These are phyloP conservation scores for Yamadazyma triangularis DNA, from an alignment of 1,139 yeast species.

Conservation along the genomic window DNA sequence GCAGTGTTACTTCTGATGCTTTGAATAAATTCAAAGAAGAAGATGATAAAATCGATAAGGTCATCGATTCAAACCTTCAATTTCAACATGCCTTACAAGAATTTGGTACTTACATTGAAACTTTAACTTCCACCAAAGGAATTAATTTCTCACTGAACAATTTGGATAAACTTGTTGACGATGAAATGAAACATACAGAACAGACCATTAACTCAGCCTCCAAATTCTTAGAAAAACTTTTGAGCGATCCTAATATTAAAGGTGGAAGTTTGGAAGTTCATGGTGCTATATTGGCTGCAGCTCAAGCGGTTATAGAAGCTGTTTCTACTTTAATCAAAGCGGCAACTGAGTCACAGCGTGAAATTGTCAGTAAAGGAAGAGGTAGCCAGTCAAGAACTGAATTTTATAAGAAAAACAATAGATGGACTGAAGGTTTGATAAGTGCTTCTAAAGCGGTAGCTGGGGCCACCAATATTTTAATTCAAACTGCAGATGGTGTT, in stretches of 20 bases:
- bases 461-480: slow-evolving; percentile 72
- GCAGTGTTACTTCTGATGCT: slow-evolving; percentile 51
- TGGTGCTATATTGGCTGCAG: slow-evolving; percentile 73
- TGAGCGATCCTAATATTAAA: slow-evolving; percentile 52
- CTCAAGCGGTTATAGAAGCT: slow-evolving; percentile 78
- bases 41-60: slow-evolving; percentile 67
- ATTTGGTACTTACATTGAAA: slow-evolving; percentile 53
- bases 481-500: slow-evolving; percentile 84
- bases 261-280: slow-evolving; percentile 68
- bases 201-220: slow-evolving; percentile 66
- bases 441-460: slow-evolving; percentile 92
- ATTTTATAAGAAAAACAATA: slow-evolving; percentile 80
- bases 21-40: slow-evolving; percentile 51
- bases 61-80: slow-evolving; percentile 69
- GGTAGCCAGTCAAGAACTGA: slow-evolving; percentile 68
- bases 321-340: slow-evolving; percentile 68
- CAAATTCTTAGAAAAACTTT: slow-evolving; percentile 50
- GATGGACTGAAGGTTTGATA: slow-evolving; percentile 93
- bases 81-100: slow-evolving; percentile 69
- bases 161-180: slow-evolving; percentile 65
- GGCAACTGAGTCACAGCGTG: slow-evolving; percentile 79
- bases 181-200: slow-evolving; percentile 71
- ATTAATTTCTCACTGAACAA: slow-evolving; percentile 47
- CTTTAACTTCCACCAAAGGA: slow-evolving; percentile 41
- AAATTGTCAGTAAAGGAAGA: slow-evolving; percentile 69